A percentile compares a stretch with the other conserved stretches of the same genome.
phyloP scores from a whole-genome alignment of 192 early-diverging fungal genomes.

The Coemansia umbellata region DNA sequence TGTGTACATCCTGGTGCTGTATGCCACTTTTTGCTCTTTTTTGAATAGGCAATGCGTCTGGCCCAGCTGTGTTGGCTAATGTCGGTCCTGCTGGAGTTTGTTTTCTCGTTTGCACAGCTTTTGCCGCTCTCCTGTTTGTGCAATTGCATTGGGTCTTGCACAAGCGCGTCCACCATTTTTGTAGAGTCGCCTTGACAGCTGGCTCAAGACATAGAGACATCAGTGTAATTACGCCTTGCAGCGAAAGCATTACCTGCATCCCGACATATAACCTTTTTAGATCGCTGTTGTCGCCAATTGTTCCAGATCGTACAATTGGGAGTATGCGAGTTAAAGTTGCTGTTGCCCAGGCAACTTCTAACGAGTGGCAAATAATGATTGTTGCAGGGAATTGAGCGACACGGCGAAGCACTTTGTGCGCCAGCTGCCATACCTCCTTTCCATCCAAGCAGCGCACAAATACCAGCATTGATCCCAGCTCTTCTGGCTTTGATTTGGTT shows the following conservation, averaged over 20 bases:
- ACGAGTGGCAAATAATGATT: conserved; percentile 20
- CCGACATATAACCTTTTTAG: conserved; percentile 20
- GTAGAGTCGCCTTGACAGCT: conserved; percentile 4
- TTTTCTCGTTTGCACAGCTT: too few species aligned
- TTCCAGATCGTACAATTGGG: conserved; percentile 7
- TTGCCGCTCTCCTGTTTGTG: too few species aligned
- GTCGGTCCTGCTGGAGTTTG: too few species aligned
- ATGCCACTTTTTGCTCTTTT: too few species aligned
- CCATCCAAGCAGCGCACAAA: conserved; percentile 9
- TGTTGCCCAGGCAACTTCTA: conserved; percentile 29
- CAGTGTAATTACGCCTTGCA: conserved; percentile 22
- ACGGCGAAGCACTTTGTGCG: conserved; percentile 25
- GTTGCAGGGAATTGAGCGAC: conserved; percentile 35
- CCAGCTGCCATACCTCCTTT: conserved; percentile 14
- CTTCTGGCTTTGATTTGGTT: not conserved
- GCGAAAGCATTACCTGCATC: conserved; percentile 28
- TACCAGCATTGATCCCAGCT: conserved; percentile 2
- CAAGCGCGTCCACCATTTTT: conserved; percentile 4
- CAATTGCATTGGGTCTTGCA: too few species aligned
- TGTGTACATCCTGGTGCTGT: too few species aligned
- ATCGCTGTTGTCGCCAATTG: not conserved
- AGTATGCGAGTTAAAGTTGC: conserved; percentile 17
- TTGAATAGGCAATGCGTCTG: too few species aligned
- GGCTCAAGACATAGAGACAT: conserved; percentile 25
- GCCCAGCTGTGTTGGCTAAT: too few species aligned